Evolutionary conservation across 306 rosid genomes (phyloP), one percentile per base, ranked within the genome.

Genomic region (Mucuna pruriens): DNA sequence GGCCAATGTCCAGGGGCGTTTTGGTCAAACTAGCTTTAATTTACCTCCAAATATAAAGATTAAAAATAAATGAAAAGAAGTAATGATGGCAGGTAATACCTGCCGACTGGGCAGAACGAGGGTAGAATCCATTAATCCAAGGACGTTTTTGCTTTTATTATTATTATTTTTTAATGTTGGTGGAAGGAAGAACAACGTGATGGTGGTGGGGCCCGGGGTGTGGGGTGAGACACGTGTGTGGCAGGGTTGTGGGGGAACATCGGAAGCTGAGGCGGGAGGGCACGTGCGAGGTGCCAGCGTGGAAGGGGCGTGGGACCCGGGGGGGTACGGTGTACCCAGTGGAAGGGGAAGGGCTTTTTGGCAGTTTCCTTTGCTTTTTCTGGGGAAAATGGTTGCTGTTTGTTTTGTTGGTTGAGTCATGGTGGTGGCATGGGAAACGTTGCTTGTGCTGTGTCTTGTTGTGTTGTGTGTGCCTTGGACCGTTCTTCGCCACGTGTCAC

Each of bases 201-300:
- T 13, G 64, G 22, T 23, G 7, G 40, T 60, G 86, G 89, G 81
- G 20, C 52, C 83, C 55, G 34, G 0, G 0, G 13, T 0, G 26
- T 15, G 49, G 34, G 33, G 19, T 9, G 4, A 33, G 34, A 73
- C 90, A 89, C 86, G 84, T 88, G 92, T 83, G 87, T 84, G 89
- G 65, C 82, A 72, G 77, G 88, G 82, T 58, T 15, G 78, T 74
- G 39, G 65, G 61, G 84, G 67, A 75, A 64, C 82, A 84, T 48
- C 7, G n/a, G 29, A 44, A 36, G 73, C 36, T n/a, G n/a, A n/a
- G n/a, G 31, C 31, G 7, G 42, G 44, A n/a, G 70, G 86, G 74
- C 90, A 89, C 92, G 95, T 86, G 94, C 75, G 88, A 85, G 7
- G 10, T 71, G 84, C 92, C 95, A 86, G 86, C 89, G 83, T 91